Conservation (phyloP, 345 rosid species). For the Salix arbutifolia region DNA sequence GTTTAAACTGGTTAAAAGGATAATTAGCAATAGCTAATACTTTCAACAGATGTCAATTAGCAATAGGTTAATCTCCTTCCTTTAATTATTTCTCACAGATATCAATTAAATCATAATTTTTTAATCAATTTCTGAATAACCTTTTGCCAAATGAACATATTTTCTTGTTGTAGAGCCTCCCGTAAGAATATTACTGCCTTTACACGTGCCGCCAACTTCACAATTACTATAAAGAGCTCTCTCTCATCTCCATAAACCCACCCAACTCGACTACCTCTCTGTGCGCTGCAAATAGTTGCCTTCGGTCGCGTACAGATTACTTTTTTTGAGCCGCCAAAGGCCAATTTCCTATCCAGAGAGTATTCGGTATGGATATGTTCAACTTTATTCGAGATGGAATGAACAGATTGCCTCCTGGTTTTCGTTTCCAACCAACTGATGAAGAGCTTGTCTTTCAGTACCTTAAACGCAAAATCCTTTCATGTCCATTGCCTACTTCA, state of each 20-base stretch:
- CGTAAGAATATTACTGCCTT: background rate
- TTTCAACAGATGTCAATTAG: too few species aligned
- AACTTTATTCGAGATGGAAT: constrained; percentile 8
- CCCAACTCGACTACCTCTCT: background rate
- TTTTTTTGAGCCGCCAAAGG: background rate
- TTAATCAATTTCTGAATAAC: background rate
- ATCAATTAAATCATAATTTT: too few species aligned
- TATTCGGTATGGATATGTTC: constrained; percentile 7
- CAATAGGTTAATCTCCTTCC: too few species aligned
- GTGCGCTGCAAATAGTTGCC: background rate
- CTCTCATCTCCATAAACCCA: background rate
- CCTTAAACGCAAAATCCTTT: constrained; percentile 22
- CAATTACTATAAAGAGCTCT: constrained; percentile 7
- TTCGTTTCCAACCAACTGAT: constrained; percentile 33
- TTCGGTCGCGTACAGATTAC: background rate
- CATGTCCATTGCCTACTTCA: constrained; percentile 24
- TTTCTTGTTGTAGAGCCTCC: background rate
- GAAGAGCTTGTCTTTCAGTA: constrained; percentile 30
- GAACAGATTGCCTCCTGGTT: constrained; percentile 25
- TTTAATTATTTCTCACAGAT: too few species aligned
- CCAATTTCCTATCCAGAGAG: background rate
- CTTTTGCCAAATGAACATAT: background rate
- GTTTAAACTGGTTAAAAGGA: too few species aligned
- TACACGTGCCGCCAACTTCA: background rate
- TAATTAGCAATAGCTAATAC: background rate